Conservation (phyloP, 116 monocot species). For the Phalaenopsis hybrid region DNA sequence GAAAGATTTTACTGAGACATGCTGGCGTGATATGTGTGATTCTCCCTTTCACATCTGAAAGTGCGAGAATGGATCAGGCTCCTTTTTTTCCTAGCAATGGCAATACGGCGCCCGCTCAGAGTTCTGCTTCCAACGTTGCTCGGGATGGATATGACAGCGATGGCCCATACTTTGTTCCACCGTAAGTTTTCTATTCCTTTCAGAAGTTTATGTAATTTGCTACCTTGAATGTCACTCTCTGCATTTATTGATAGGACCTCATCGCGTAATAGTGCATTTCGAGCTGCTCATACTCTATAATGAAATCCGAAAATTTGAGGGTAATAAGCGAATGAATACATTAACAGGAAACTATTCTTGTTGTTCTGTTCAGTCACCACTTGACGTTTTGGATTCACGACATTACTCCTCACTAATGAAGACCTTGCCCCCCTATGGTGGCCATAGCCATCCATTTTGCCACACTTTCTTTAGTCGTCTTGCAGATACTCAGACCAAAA, state of each 20-base stretch:
- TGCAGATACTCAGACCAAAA: too few relatives aligned
- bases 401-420: too few relatives aligned
- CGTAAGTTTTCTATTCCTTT: slow-evolving; percentile 46
- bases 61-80: slow-evolving; percentile 33
- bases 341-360: too few relatives aligned
- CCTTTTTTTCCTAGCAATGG: slow-evolving; percentile 59
- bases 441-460: too few relatives aligned
- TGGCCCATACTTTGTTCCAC: slow-evolving; percentile 69
- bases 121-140: slow-evolving; percentile 12
- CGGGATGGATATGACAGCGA: slow-evolving; percentile 91
- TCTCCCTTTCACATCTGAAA: slow-evolving; percentile 5
- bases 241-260: background rate
- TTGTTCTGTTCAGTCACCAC: too few relatives aligned
- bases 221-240: slow-evolving; percentile 3
- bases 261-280: too few relatives aligned
- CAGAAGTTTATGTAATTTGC: slow-evolving; percentile 1
- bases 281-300: too few relatives aligned
- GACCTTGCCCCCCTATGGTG: too few relatives aligned
- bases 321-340: too few relatives aligned
- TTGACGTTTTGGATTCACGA: too few relatives aligned
- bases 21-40: slow-evolving; percentile 31
- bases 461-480: too few relatives aligned
- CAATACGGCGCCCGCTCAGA: slow-evolving; percentile 47
- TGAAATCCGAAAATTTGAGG: too few relatives aligned
- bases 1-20: slow-evolving; percentile 1